Conservation (phyloP, 1,284 basidiomycete genomes). For the Agaricales sp. region DNA sequence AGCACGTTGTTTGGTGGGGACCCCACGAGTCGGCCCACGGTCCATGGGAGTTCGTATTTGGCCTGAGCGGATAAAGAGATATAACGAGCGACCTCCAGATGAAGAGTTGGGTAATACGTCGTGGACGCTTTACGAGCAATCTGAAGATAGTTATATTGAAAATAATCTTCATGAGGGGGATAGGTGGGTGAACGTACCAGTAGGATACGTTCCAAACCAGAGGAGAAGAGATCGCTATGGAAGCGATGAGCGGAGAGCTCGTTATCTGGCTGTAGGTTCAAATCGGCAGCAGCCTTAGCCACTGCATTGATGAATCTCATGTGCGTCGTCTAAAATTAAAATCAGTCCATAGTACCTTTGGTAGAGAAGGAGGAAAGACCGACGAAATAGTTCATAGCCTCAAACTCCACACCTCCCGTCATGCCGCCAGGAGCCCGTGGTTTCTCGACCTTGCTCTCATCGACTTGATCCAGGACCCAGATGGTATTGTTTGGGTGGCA, state of each 20-base stretch:
- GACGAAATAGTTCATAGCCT: slow-evolving; percentile 93
- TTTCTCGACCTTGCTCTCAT: slow-evolving; percentile 77
- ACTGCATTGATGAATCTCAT: slow-evolving; percentile 77
- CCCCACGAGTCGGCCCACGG: slow-evolving; percentile 60
- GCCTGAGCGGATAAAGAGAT: slow-evolving; percentile 51
- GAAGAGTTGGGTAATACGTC: slow-evolving; percentile 85
- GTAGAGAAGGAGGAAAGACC: slow-evolving; percentile 17
- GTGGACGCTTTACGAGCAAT: slow-evolving; percentile 88
- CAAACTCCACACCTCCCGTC: slow-evolving; percentile 97
- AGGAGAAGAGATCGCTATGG: slow-evolving; percentile 78
- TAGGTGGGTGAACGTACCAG: slow-evolving; percentile 35
- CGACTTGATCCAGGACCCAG: slow-evolving; percentile 76
- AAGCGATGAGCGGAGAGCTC: slow-evolving; percentile 72
- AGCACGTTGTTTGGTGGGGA: slow-evolving; percentile 36
- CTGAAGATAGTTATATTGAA: slow-evolving; percentile 27
- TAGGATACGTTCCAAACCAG: slow-evolving; percentile 78
- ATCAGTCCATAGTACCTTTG: slow-evolving; percentile 4
- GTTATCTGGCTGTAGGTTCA: slow-evolving; percentile 53
- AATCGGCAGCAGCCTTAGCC: slow-evolving; percentile 48
- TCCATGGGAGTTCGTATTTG: slow-evolving; percentile 69
- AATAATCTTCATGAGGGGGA: slow-evolving; percentile 11
- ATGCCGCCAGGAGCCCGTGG: slow-evolving; percentile 95
- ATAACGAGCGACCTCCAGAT: slow-evolving; percentile 86
- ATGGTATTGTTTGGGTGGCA: slow-evolving; percentile 91
- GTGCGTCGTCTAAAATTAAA: slow-evolving; percentile 67